Base-by-base conservation (phyloP, 164 flowering plant genomes). In the Magnolia sinica region DNA sequence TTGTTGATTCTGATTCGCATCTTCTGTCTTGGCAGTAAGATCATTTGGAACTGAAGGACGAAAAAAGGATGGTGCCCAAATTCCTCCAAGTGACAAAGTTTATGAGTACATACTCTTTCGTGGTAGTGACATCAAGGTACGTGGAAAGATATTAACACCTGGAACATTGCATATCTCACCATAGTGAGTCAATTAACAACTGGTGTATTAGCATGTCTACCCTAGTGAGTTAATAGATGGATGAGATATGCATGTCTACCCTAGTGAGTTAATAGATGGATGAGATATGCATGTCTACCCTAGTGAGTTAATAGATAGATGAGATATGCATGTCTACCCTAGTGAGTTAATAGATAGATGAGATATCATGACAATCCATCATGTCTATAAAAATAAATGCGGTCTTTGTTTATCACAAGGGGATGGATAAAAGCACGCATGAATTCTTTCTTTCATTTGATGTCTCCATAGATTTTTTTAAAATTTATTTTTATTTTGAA, bases 31-130 rank as follows among this genome's bases (percentile, higher is more conserved):
- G 68, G 82, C 89, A 94, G 98, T 94, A 50, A 87, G 91, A 73
- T 90, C 97, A 65, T 92, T 85, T 85, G 98, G 97, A 82, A 92
- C 96, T 4, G 98, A 94, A 86, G 98, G 96, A 22, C 82, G 98
- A 70, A 94, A 90, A 79, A 91, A 90, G 73, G 94, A 92, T 82
- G 98, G 97, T 24, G 92, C 90, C 58, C 97, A 94, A 85, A 81
- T 94, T 70, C 94, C 91, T 52, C 89, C 94, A 23, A 86, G 87
- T 70, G 98, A 94, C 76, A 92, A 90, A 83, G 87, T 94, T 61
- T 94, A 89, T 78, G 96, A 94, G 71, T 92, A 89, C 85, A 94
- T 94, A 77, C 78, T 94, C 72, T 94, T 94, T 77, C 93, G 97
- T 65, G 98, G 97, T 67, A 91, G 89, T 85, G 98, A 94, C 79